Evolutionary conservation across 768 basidiomycete genomes (phyloP).

Genomic region (Mrakia blollopis): DNA sequence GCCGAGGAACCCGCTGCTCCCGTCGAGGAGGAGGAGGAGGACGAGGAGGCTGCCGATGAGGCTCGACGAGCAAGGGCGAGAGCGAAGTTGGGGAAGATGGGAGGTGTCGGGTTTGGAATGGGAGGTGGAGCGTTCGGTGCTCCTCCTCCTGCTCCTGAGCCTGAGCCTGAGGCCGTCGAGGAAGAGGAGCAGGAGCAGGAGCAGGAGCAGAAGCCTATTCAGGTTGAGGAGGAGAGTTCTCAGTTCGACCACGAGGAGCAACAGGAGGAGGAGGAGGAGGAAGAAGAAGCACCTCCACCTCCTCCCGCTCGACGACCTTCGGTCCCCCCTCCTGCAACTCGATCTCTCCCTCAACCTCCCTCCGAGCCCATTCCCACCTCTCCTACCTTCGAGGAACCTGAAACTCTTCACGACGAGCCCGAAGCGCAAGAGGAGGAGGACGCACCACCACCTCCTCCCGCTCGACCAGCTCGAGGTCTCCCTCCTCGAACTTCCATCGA

Average conservation of each 20-base stretch:
- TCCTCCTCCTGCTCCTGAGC: conserved; percentile 1
- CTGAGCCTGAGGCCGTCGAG: background rate
- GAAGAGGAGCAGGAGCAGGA: background rate
- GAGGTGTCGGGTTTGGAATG: conserved; percentile 23
- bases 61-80: conserved; percentile 20
- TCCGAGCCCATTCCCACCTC: conserved; percentile 20
- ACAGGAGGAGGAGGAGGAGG: conserved; percentile 16
- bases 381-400: conserved; percentile 35
- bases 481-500: conserved; percentile 51
- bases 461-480: conserved; percentile 47
- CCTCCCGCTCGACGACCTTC: conserved; percentile 36
- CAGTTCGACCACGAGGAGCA: background rate
- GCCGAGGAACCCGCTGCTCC: background rate
- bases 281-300: conserved; percentile 16
- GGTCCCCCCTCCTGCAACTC: conserved; percentile 9
- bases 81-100: conserved; percentile 32
- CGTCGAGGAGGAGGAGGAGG: conserved; percentile 21
- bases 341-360: conserved; percentile 18
- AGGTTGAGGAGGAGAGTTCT: background rate
- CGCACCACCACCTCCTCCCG: conserved; percentile 48
- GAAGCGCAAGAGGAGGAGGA: conserved; percentile 29
- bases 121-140: conserved; percentile 20
- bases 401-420: background rate
- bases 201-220: background rate
- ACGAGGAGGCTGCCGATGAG: conserved; percentile 30